Conservation (phyloP, 768 basidiomycete genomes). For the Lactarius hengduanensis region DNA sequence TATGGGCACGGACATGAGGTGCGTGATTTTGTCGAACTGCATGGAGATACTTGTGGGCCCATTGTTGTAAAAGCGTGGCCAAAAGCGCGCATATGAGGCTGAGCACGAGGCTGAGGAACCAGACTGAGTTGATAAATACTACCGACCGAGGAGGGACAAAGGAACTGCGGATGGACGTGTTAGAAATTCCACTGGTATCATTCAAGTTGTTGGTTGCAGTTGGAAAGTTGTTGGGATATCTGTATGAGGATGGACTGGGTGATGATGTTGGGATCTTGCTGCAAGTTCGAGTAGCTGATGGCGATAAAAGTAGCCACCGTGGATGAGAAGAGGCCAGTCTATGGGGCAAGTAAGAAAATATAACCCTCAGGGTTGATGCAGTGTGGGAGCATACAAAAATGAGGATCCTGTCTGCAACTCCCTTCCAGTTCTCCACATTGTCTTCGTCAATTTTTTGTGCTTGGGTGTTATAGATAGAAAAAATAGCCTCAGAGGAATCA, state of each 20-base stretch:
- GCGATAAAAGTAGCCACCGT: constrained; percentile 6
- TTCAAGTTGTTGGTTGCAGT: neutral
- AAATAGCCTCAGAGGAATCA: neutral
- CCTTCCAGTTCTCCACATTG: constrained; percentile 15
- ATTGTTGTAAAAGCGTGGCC: constrained; percentile 20
- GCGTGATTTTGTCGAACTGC: neutral
- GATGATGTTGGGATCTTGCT: neutral
- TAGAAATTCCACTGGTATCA: neutral
- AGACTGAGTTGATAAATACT: constrained; percentile 2
- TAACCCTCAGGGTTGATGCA: neutral
- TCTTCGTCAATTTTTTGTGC: neutral
- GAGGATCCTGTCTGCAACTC: constrained; percentile 15
- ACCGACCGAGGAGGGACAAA: constrained; percentile 5
- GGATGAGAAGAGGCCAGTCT: constrained; percentile 18
- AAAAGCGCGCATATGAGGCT: too few relatives aligned
- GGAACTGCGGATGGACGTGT: neutral
- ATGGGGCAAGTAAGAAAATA: neutral
- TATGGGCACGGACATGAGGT: neutral
- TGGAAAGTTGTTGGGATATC: constrained; percentile 18
- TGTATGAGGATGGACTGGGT: constrained; percentile 14
- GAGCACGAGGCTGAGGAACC: constrained; percentile 8
- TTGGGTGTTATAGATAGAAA: neutral
- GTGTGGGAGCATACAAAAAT: constrained; percentile 5
- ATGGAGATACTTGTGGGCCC: constrained; percentile 12
- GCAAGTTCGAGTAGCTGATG: neutral